phyloP scores from a whole-genome alignment of 352 stramenopile species.

The Aphanomyces astaci region DNA sequence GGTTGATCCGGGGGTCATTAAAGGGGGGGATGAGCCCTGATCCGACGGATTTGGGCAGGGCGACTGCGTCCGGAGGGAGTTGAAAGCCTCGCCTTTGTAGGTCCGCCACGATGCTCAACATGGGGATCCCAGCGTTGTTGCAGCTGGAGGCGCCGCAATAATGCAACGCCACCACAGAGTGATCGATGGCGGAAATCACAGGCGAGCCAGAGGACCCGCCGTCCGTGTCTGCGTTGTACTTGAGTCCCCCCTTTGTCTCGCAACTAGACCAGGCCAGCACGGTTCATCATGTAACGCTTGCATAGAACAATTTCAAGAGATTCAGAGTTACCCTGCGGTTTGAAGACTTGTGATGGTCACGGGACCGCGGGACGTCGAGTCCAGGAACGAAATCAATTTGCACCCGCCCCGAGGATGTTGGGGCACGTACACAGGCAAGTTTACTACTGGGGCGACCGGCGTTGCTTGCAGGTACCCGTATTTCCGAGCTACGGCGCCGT shows the following conservation, averaged over 20 bases:
- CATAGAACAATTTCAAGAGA: too few relatives aligned
- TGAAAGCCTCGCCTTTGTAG: constrained; percentile 25
- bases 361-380: constrained; percentile 31
- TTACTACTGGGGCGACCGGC: constrained; percentile 26
- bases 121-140: constrained; percentile 48
- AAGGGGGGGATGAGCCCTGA: constrained; percentile 36
- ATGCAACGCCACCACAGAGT: constrained; percentile 60
- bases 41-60: constrained; percentile 38
- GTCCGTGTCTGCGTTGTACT: constrained; percentile 60
- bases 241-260: constrained; percentile 30
- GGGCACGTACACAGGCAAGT: constrained; percentile 45
- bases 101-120: constrained; percentile 38
- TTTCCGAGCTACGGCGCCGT: constrained; percentile 31
- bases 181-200: constrained; percentile 39
- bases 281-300: too few relatives aligned
- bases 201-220: constrained; percentile 53
- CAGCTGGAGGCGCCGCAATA: constrained; percentile 51
- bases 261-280: constrained; percentile 42
- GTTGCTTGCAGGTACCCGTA: constrained; percentile 59
- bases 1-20: constrained; percentile 25
- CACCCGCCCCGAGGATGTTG: constrained; percentile 41
- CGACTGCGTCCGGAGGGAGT: constrained; percentile 31
- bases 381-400: constrained; percentile 43
- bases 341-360: background rate
- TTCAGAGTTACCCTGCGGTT: background rate